Base-by-base conservation (phyloP, 2,329 filamentous ascomycete genomes). In the Colletotrichum liaoningense region DNA sequence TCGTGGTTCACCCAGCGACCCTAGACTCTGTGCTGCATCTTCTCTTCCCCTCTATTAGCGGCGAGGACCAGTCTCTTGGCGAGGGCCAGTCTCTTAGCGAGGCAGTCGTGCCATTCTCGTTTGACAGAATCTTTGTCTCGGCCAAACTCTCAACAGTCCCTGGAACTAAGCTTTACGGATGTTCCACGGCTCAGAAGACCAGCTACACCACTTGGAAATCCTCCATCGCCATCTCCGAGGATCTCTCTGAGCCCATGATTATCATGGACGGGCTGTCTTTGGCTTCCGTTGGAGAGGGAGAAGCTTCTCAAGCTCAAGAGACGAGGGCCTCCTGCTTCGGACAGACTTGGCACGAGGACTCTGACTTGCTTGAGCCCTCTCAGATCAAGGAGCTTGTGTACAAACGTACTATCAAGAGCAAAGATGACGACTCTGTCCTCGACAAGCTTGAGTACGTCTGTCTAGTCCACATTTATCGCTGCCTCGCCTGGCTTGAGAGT, bases 1-100 rank as follows among this genome's bases (percentile, higher is more conserved):
- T 22, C 8, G 69, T 72, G 3, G 69, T 74, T n/a, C 73, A 74
- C 22, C 73, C 73, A 11, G 73, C 73, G 35, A 73, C 70, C 19
- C 70, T 68, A n/a, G 73, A 75, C 66, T 65, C 71, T 4, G 58
- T 73, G 14, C 63, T 72, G 3, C 72, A 75, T n/a, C 77, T 75
- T 42, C 52, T 63, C 6, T 67, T 77, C 59, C 71, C 72, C 19
- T 68, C 69, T n/a, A 71, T 71, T 55, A 65, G 65, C 24, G 67
- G 67, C n/a, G 71, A 70, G 5, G 67, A 59, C 12, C 71, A 69
- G 26, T 64, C 70, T 8, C 58, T 73, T 1, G 65, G 35, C 19
- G 70, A 73, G 24, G 70, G n/a, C 12, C 71, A 69, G 26, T 64
- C 70, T 8, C 58, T 73, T 1, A 69, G 35, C 19, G 70, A 73